Base-by-base conservation (phyloP, 2,329 filamentous ascomycete genomes). In the Sphaerulina musiva region DNA sequence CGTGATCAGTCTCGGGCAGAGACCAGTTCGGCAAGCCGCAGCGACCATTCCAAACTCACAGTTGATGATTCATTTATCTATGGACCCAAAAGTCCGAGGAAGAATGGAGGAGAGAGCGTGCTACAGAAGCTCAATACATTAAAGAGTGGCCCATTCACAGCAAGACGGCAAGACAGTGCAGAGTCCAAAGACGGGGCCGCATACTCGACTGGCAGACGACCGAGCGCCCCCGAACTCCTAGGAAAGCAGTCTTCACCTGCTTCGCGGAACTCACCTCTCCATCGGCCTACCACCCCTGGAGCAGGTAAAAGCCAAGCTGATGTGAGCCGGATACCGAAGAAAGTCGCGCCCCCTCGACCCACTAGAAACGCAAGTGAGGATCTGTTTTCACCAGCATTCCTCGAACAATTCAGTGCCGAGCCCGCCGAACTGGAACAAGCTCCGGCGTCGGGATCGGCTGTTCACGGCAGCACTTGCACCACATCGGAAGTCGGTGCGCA, bases 61-160 rank as follows among this genome's bases (percentile, higher is more conserved):
- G 53, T 57, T 9, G 58, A 60, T 23, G 57, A 55, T 50, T 50
- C 53, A 12, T 57, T 53, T 34, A 46, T 44, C 29, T 32, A 60
- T 4, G 74, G 73, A 14, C 70, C 75, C 1, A 69, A 69, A 38
- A 80, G 73, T 57, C 77, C 79, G 29, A 65, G 61, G 48, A 60
- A 59, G 1, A 65, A 59, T 39, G 68, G 60, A n/a, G 67, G 65
- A 51, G 70, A 68, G 46, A 70, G 63, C 51, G 39, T 86, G 32
- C 64, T 84, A 61, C 74, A 79, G 56, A 79, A 79, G 53, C 78
- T 85, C 74, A 79, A 85, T 60, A 77, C 74, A 6, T 81, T 86
- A 61, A 76, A 79, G 2, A 80, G 82, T 0, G 83, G 81, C 0
- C 83, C 84, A 0, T 85, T 87, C 61, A 79, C 81, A 58, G 51